Conservation (phyloP, 768 basidiomycete genomes). For the Suillus occidentalis region DNA sequence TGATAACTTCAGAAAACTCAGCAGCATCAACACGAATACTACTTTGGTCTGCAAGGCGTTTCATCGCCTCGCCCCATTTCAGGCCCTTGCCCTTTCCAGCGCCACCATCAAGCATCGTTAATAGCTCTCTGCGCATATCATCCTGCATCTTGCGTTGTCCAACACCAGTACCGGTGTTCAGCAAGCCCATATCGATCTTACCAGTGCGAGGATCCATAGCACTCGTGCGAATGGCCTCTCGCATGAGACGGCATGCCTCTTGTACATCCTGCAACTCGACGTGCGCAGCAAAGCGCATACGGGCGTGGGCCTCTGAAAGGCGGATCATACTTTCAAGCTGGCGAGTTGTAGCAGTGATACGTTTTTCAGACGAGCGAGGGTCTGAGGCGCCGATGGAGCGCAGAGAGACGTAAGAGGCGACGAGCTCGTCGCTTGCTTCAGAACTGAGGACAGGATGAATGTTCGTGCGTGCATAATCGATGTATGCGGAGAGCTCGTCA, state of each 20-base stretch:
- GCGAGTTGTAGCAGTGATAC: constrained; percentile 97
- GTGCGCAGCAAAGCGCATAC: constrained; percentile 89
- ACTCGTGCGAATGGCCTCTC: constrained; percentile 91
- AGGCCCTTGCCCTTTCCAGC: constrained; percentile 57
- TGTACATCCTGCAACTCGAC: constrained; percentile 87
- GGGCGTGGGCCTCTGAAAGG: constrained; percentile 92
- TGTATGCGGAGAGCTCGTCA: constrained; percentile 89
- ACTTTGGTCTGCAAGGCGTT: constrained; percentile 79
- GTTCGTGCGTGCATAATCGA: constrained; percentile 86
- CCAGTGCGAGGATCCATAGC: constrained; percentile 97
- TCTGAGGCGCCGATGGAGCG: constrained; percentile 86
- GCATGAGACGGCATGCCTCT: constrained; percentile 94
- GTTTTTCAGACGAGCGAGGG: constrained; percentile 82
- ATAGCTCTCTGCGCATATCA: constrained; percentile 86
- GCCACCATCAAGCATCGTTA: constrained; percentile 58
- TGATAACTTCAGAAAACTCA: constrained; percentile 83
- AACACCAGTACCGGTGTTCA: constrained; percentile 90
- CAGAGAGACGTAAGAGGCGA: constrained; percentile 89
- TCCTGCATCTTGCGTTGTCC: constrained; percentile 84
- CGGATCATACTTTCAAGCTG: constrained; percentile 98
- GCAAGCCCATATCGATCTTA: constrained; percentile 94
- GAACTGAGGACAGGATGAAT: constrained; percentile 87
- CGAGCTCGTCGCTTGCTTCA: constrained; percentile 81
- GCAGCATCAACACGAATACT: constrained; percentile 73
- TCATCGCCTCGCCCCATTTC: constrained; percentile 82